Percentiles rank a stretch among this genome's conserved stretches.
phyloP scores from a whole-genome alignment of 345 rosid species.

The Arabis hirsuta region DNA sequence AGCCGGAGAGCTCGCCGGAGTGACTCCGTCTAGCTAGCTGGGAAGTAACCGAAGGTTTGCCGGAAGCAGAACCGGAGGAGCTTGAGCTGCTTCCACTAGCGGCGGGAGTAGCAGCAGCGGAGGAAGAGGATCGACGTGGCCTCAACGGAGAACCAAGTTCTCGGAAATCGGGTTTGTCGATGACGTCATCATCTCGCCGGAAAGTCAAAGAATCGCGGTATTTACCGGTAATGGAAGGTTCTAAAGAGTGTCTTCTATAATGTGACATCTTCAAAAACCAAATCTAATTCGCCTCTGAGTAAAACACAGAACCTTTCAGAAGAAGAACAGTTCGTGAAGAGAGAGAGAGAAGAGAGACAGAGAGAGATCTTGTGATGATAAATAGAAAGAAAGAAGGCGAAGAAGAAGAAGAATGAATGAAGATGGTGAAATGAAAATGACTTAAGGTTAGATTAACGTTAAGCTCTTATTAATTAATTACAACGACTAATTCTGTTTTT shows the following conservation, averaged over 20 bases:
- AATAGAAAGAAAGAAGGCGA: constrained; percentile 11
- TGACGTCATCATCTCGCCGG: constrained; percentile 40
- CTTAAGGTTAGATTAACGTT: not conserved
- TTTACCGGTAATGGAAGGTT: constrained; percentile 45
- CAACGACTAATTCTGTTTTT: constrained; percentile 3
- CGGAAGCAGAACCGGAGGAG: constrained; percentile 48
- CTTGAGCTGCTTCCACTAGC: constrained; percentile 44
- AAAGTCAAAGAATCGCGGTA: constrained; percentile 55
- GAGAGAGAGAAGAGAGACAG: constrained; percentile 18
- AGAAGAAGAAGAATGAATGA: constrained; percentile 11
- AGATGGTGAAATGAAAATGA: not conserved
- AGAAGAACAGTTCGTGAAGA: constrained; percentile 6
- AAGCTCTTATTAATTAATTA: constrained; percentile 7
- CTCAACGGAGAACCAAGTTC: constrained; percentile 81
- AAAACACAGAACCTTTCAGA: not conserved
- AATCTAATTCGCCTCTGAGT: constrained; percentile 5
- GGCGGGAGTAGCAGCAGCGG: constrained; percentile 35
- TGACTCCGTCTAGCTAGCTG: constrained; percentile 46
- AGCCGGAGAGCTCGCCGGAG: constrained; percentile 68
- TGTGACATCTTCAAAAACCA: constrained; percentile 49
- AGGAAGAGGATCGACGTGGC: constrained; percentile 47
- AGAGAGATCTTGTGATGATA: constrained; percentile 63
- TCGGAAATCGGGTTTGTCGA: constrained; percentile 86
- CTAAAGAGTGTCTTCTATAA: constrained; percentile 50
- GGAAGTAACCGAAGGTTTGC: constrained; percentile 39